phyloP scores from a whole-genome alignment of 225 moss, liverwort and hornwort genomes.

The Polytrichum commune region DNA sequence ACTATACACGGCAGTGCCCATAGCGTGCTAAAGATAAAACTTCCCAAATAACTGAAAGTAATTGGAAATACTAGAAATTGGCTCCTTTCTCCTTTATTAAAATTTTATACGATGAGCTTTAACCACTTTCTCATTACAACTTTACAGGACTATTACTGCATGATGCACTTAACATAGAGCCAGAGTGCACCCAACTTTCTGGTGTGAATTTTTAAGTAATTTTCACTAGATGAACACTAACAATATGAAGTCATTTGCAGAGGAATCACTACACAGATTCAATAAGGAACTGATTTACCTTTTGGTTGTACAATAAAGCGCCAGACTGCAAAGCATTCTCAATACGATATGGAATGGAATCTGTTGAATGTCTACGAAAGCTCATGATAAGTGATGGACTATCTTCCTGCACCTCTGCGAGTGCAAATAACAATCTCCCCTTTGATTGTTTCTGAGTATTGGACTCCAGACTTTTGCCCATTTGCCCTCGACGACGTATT shows the following conservation, averaged over 20 bases:
- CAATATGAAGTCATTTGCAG: background rate
- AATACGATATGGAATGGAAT: slow-evolving; percentile 85
- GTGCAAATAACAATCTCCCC: slow-evolving; percentile 70
- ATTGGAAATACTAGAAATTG: too few species aligned
- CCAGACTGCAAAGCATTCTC: slow-evolving; percentile 78
- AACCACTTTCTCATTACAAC: too few species aligned
- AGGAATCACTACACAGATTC: slow-evolving; percentile 4
- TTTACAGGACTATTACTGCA: too few species aligned
- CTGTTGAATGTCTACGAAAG: slow-evolving; percentile 64
- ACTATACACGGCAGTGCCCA: too few species aligned
- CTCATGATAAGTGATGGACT: slow-evolving; percentile 74
- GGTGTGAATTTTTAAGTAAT: background rate
- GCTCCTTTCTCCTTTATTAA: too few species aligned
- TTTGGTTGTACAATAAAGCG: slow-evolving; percentile 71
- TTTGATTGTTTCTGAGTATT: slow-evolving; percentile 46
- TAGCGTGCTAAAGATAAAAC: too few species aligned
- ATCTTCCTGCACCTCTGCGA: slow-evolving; percentile 81
- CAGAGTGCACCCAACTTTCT: slow-evolving; percentile 1
- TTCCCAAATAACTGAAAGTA: too few species aligned
- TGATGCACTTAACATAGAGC: background rate
- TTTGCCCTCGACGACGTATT: slow-evolving; percentile 53
- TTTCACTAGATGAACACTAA: slow-evolving; percentile 10
- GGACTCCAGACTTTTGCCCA: slow-evolving; percentile 22
- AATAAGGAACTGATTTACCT: slow-evolving; percentile 34
- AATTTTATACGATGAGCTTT: too few species aligned